Base-by-base conservation (phyloP, 805 yeast genomes). In the Teunomyces aglyptinius region DNA sequence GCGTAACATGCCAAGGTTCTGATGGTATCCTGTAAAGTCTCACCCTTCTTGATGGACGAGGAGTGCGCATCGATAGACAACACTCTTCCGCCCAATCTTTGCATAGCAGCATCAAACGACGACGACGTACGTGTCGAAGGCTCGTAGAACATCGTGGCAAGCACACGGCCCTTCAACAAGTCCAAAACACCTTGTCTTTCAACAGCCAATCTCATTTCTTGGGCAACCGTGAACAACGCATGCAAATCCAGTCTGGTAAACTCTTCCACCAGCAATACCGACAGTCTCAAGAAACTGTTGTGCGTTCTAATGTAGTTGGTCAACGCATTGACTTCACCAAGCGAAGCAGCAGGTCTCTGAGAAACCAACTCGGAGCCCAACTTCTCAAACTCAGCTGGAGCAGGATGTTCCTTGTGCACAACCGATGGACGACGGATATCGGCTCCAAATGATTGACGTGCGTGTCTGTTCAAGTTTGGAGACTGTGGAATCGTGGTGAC, bases 61-160 rank as follows among this genome's bases (percentile, higher is more conserved):
- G 90, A 78, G 54, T 80, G 82, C 50, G 94, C 86, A 52, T 87
- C 78, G 54, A 94, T 86, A 46, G 95, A 80, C 56, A 95, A 87
- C 57, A 90, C 96, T 70, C 96, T 83, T 64, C 99, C 99, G 68
- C 99, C 99, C 59, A 94, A 78, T 75, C 99, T 87, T 77, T 94
- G 98, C 99, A 94, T 94, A 50, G 99, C 99, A 59, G 97, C 97
- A 67, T 94, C 96, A 66, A 95, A 95, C 1, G 98, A 94, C 18
- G 97, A 83, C 15, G 95, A 82, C 28, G 99, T 94, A 73, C 99
- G 82, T 33, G 99, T 95, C 5, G 97, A 89, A 57, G 99, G 99
- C 75, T 94, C 99, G 69, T 90, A 94, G 77, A 94, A 94, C 76
- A 94, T 85, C 8, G 98, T 95, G 41, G 97, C 89, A 61, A 94